Evolutionary conservation across 2,329 filamentous ascomycete species (phyloP).

Genomic region (Aaosphaeria pasadenensis): DNA sequence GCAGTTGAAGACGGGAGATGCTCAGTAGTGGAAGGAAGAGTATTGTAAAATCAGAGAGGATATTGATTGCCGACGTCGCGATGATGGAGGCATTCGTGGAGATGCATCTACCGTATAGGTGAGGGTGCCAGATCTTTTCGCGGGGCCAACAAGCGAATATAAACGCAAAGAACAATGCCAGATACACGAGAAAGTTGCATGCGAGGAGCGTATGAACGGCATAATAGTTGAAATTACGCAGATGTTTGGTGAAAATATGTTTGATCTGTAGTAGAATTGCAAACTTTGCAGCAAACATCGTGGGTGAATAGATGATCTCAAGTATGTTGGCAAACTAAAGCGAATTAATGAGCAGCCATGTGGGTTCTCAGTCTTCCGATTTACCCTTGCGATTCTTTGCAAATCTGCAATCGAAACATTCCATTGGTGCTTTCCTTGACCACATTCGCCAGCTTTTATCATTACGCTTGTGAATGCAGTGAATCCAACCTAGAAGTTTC

Average conservation of each 20-base stretch:
- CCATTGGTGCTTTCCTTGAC: not conserved
- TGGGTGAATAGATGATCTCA: constrained; percentile 13
- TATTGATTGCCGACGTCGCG: constrained; percentile 15
- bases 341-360: too few species aligned
- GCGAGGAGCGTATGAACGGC: constrained; percentile 13
- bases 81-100: constrained; percentile 5
- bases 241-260: constrained; percentile 8
- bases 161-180: constrained; percentile 12
- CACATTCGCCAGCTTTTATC: not conserved
- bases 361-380: too few species aligned
- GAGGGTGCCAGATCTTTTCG: constrained; percentile 16
- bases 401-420: not conserved
- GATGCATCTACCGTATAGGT: constrained; percentile 16
- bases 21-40: constrained; percentile 10
- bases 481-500: not conserved
- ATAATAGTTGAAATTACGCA: constrained; percentile 12
- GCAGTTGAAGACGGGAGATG: constrained; percentile 21
- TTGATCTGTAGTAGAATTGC: constrained; percentile 16
- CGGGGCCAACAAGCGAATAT: constrained; percentile 20
- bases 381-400: too few species aligned
- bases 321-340: constrained; percentile 3
- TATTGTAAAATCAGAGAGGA: constrained; percentile 17
- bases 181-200: constrained; percentile 14
- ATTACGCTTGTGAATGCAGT: not conserved
- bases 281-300: constrained; percentile 14